These are phyloP conservation scores for Marchantia paleacea DNA, from an alignment of 225 moss, liverwort and hornwort genomes.

Conservation along the genomic window DNA sequence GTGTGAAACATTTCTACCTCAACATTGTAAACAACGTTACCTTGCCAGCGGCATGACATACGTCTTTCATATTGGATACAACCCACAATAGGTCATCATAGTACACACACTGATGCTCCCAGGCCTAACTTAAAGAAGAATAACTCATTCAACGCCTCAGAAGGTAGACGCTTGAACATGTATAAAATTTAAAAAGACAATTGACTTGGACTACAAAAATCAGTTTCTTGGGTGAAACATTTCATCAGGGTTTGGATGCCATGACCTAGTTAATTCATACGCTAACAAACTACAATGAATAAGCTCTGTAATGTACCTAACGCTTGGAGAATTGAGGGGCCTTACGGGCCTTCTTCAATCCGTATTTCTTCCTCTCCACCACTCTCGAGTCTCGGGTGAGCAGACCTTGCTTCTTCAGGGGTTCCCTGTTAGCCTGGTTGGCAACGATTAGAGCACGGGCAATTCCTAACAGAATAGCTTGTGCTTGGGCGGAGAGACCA, in stretches of 20 bases:
- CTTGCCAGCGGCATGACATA: no score
- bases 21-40: no score
- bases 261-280: conserved; percentile 7
- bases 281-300: conserved; percentile 4
- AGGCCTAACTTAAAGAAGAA: no score
- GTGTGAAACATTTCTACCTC: no score
- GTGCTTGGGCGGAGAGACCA: conserved; percentile 89
- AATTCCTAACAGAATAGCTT: conserved; percentile 87
- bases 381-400: conserved; percentile 86
- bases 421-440: conserved; percentile 91
- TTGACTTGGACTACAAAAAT: conserved; percentile 11
- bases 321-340: conserved; percentile 64
- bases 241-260: conserved; percentile 2
- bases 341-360: conserved; percentile 82
- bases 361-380: conserved; percentile 98
- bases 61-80: no score
- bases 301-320: conserved; percentile 28
- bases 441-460: conserved; percentile 79
- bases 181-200: no score
- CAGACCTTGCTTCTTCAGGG: conserved; percentile 91
- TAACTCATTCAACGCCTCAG: no score
- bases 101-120: no score
- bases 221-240: conserved; percentile 2
- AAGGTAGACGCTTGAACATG: no score
- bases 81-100: no score